Evolutionary conservation across 495 filamentous ascomycete genomes (phyloP), one percentile per base, ranked within the genome.

Genomic region (Talaromyces borbonicus): DNA sequence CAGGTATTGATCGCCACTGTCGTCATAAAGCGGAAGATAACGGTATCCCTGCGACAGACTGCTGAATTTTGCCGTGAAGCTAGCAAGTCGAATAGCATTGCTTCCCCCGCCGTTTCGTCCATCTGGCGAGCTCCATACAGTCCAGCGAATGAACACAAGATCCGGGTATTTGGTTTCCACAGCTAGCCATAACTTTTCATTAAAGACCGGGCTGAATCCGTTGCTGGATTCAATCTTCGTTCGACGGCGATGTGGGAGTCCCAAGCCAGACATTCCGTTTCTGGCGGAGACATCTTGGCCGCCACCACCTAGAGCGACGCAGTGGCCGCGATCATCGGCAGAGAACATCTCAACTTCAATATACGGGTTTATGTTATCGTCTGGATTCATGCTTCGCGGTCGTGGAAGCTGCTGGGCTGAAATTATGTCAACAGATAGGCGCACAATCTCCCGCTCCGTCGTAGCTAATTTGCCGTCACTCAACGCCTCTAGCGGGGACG

Each of bases 21-120:
- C 72, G 61, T 95, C 85, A 55, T 81, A 82, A n/a, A 98, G 72
- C n/a, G 90, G 92, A 30, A 98, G 73, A 52, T 95, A 93, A 40
- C 90, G 90, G 56, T 93, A 98, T n/a, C 92, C 92, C 61, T 94
- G 81, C 54, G 90, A 87, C 20, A 98, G 72, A 50, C 79, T 88
- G 66, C 69, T 83, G 33, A 98, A 79, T 65, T 96, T 97, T 31
- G 85, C 92, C 2, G 87, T 96, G 61, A 87, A 97, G 5, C 80
- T 89, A 3, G 88, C 92, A 33, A 96, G 61, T 12, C 81, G 77
- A n/a, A 72, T 65, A 43, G 68, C 67, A 52, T 75, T 71, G 52
- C 82, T 82, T 57, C 69, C 79, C 43, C 77, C 78, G 23, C 74
- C 73, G 36, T 60, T 73, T 49, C 74, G 74, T 14, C 80, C 85